phyloP scores from a whole-genome alignment of 2,329 filamentous ascomycete species.

The Xylaria sp. region DNA sequence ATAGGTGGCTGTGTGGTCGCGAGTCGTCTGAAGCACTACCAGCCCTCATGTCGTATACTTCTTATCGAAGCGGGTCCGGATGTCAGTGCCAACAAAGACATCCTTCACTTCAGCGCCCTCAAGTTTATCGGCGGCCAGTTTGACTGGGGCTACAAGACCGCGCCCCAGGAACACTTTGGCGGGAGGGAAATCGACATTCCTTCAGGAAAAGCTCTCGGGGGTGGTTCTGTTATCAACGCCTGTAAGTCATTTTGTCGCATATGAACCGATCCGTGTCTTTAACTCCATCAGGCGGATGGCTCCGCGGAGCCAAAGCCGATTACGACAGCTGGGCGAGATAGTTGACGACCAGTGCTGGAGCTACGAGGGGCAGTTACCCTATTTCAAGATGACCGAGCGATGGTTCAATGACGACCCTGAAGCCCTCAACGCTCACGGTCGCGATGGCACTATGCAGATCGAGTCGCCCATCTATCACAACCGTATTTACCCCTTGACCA shows the following conservation, averaged over 20 bases:
- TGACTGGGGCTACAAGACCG: constrained; percentile 41
- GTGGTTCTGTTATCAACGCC: constrained; percentile 42
- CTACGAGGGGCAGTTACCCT: constrained; percentile 51
- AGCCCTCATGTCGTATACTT: constrained; percentile 35
- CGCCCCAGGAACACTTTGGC: constrained; percentile 35
- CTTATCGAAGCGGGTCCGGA: constrained; percentile 42
- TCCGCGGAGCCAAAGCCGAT: constrained; percentile 55
- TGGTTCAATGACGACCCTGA: constrained; percentile 34
- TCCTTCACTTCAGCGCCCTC: constrained; percentile 38
- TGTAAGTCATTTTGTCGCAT: constrained; percentile 29
- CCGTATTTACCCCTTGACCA: constrained; percentile 49
- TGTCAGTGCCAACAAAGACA: constrained; percentile 37
- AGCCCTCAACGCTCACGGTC: constrained; percentile 43
- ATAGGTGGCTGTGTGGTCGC: constrained; percentile 39
- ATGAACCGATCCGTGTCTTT: not conserved
- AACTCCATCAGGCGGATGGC: constrained; percentile 48
- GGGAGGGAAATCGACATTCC: constrained; percentile 37
- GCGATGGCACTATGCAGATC: constrained; percentile 45
- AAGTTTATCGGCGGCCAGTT: constrained; percentile 42
- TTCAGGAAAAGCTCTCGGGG: constrained; percentile 39
- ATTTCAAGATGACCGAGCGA: constrained; percentile 42
- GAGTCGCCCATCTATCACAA: constrained; percentile 42
- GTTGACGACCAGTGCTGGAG: constrained; percentile 51
- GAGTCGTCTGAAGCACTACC: constrained; percentile 37
- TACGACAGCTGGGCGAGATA: constrained; percentile 49